These are phyloP conservation scores for Pulveroboletus sp. DNA, from an alignment of 768 basidiomycete species.

Conservation along the genomic window DNA sequence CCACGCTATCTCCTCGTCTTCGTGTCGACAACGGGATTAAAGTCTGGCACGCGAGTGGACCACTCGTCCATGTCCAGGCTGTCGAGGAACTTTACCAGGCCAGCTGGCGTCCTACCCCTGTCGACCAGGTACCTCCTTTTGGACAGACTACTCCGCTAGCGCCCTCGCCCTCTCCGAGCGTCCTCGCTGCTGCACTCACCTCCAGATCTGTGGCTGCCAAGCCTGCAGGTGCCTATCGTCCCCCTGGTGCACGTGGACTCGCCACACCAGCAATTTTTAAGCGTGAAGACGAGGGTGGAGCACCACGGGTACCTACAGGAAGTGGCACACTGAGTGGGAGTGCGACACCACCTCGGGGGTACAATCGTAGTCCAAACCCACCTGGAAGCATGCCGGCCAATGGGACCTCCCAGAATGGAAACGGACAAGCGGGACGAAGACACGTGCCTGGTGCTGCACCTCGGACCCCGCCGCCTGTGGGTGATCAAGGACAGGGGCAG, in stretches of 20 bases:
- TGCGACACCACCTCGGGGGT: constrained; percentile 59
- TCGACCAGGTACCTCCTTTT: constrained; percentile 66
- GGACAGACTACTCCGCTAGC: constrained; percentile 60
- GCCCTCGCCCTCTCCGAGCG: constrained; percentile 60
- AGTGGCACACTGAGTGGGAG: constrained; percentile 39
- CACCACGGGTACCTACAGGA: constrained; percentile 44
- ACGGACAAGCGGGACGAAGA: constrained; percentile 30
- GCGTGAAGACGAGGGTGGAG: constrained; percentile 85
- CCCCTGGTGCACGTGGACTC: constrained; percentile 87
- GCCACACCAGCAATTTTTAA: constrained; percentile 87
- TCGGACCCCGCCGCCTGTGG: constrained; percentile 42
- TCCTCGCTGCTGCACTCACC: constrained; percentile 42
- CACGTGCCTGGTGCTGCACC: constrained; percentile 71
- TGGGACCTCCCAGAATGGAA: constrained; percentile 29
- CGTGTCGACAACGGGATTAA: constrained; percentile 98
- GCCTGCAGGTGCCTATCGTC: constrained; percentile 85
- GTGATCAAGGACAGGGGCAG: constrained; percentile 26
- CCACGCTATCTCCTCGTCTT: constrained; percentile 90
- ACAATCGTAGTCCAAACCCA: constrained; percentile 53
- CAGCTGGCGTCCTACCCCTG: constrained; percentile 71
- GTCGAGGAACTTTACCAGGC: constrained; percentile 89
- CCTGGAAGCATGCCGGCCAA: constrained; percentile 43
- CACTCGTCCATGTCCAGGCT: constrained; percentile 77
- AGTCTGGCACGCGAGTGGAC: constrained; percentile 89
- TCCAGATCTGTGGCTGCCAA: constrained; percentile 57